Percentiles rank a stretch among this genome's conserved stretches.
phyloP scores from a whole-genome alignment of 2,329 filamentous ascomycete species.

The Fulvia fulva region DNA sequence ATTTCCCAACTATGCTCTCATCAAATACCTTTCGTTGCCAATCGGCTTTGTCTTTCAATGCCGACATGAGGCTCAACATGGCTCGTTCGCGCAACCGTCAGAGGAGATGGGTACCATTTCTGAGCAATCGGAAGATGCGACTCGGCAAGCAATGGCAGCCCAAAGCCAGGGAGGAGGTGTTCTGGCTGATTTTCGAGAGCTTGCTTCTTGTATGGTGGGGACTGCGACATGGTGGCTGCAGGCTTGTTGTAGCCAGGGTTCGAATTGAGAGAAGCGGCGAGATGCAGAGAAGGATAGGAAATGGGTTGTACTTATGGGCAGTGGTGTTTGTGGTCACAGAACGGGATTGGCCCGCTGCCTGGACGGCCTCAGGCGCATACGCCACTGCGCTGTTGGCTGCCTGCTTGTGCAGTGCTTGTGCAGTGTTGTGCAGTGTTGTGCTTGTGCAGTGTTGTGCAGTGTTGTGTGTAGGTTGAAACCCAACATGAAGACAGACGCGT shows the following conservation, averaged over 20 bases:
- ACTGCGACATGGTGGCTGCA: not conserved
- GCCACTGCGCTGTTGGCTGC: not conserved
- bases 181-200: not conserved
- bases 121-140: slow-evolving; percentile 5
- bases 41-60: slow-evolving; percentile 26
- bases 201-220: not conserved
- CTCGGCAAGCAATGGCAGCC: not conserved
- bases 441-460: too few relatives aligned
- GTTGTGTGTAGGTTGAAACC: too few relatives aligned
- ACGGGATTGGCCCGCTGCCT: not conserved
- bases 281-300: not conserved
- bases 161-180: not conserved
- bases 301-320: not conserved
- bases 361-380: not conserved
- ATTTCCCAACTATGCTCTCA: slow-evolving; percentile 22
- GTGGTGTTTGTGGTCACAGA: not conserved
- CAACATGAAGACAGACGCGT: too few relatives aligned
- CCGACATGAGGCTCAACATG: slow-evolving; percentile 25
- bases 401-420: too few relatives aligned
- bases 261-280: too few relatives aligned
- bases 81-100: slow-evolving; percentile 21
- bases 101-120: slow-evolving; percentile 13
- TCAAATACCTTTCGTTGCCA: slow-evolving; percentile 29
- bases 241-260: not conserved
- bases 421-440: too few relatives aligned